Evolutionary conservation across 768 basidiomycete species (phyloP), one percentile per base, ranked within the genome.

Genomic region (Calvatia gigantea): DNA sequence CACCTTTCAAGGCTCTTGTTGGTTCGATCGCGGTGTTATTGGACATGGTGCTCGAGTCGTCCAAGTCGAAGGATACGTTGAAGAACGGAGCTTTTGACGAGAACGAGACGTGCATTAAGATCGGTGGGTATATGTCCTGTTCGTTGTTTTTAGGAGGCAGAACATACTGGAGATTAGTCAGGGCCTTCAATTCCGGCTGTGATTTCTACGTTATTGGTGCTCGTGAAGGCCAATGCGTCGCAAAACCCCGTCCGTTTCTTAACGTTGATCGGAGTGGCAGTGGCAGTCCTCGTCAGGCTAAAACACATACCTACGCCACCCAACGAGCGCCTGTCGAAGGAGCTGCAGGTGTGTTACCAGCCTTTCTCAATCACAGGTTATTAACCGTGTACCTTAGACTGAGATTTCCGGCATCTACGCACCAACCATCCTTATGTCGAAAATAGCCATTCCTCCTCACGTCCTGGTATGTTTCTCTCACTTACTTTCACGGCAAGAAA

Each of bases 211-310:
- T 69, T 89, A 5, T 64, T 91, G 27, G 62, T 73, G 1, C 71
- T 74, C 5, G 69, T 79, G 32, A 87, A 85, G 64, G 65, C 80
- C 0, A 73, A 74, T 28, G 70, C 80, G 23, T 72, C 65, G 2
- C 46, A 49, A 25, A 56, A 56, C 17, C 73, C 77, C 0, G 55
- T 71, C 1, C 67, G 68, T 43, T 61, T 75, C 38, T 58, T 74
- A 6, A 73, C 86, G 1, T 71, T 98, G 2, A 67, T 94, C 3
- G 84, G 91, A 1, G 78, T 85, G 6, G 76, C 84, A 1, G 67
- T 92, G 47, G 85, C 86, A 59, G 93, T 95, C 12, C 72, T 82
- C 6, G 72, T 88, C 23, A 82, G 85, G 17, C 71, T 94, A 27
- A 88, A 86, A 69, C 66, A 78, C 62, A 68, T 77, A n/a, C 69